Base-by-base conservation (phyloP, 352 stramenopile genomes). In the Globisporangium solare region DNA sequence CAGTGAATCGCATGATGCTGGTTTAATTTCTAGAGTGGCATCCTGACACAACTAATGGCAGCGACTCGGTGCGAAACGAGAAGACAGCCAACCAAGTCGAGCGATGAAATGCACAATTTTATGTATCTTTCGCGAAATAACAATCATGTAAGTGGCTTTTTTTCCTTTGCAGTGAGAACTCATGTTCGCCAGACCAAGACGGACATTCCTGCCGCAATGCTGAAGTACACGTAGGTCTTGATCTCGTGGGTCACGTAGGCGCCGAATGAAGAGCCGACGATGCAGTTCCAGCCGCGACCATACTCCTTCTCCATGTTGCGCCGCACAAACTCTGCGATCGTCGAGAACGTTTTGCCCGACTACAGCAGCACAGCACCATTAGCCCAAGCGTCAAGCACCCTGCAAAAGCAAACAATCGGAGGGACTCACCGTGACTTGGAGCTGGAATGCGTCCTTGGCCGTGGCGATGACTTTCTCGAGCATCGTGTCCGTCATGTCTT, bases 221-320 rank as follows among this genome's bases (percentile, higher is more conserved):
- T 96, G 51, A 97, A 97, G 74, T 98, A 98, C 47, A 97, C 91
- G 69, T 98, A 98, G 15, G 89, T 97, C 64, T 98, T 98, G 65
- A 97, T 97, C 66, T 97, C 90, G 67, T 98, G 92, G 20, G 92
- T 98, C 54, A 98, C 92, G 67, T 96, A 98, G 39, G 88, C 88
- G 31, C 92, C 92, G 64, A 98, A 98, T 31, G 73, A 95, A 43
- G 82, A 80, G 22, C 91, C 92, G 39, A 98, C 89, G 53, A 98
- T 73, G 58, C 87, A 96, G 69, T 98, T 98, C 92, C 92, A 98
- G 22, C 92, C 88, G 37, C 82, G 76, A 0, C 91, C 89, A 64
- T 96, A 96, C 59, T 95, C 79, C 59, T 97, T 97, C 64, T 97
- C 89, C 74, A 98, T 97, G 58, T 90, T 94, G 66, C 83, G 84